Base-by-base conservation (phyloP, 768 basidiomycete species). In the Mrakia blollopis region DNA sequence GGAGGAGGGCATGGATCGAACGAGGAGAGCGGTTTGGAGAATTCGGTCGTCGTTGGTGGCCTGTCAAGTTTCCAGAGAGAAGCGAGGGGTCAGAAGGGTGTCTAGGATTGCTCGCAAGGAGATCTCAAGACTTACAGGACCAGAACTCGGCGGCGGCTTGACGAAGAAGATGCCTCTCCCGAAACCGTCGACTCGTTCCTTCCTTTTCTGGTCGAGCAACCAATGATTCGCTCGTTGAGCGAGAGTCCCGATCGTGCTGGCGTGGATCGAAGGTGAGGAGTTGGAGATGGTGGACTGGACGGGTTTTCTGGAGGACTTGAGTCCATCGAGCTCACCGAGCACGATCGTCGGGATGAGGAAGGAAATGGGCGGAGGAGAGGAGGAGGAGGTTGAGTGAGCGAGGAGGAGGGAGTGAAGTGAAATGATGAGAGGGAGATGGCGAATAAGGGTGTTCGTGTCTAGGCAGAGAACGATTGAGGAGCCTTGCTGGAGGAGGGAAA, bases 31-130 rank as follows among this genome's bases (percentile, higher is more conserved):
- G 35, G 65, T 68, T 10, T 39, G 37, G 6, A 68, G 65, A 4
- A 68, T 68, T n/a, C 65, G 65, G 25, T 68, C 65, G 37, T 68
- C 65, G 39, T 68, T 68, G 35, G 65, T 39, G 25, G 28, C 28
- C 57, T 57, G n/a, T 7, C 2, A 28, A 11, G 5, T 9, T 1
- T 0, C 5, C 7, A 57, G 2, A 28, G 11, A 57, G 23, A 3
- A 57, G 54, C 47, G 11, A 4, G 47, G 18, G 13, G 47, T 50
- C 47, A 50, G 47, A 2, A 14, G 16, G 14, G 8, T 47, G 9
- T 47, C 39, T 41, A 5, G 6, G 39, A 47, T 2, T 10, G 44
- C 44, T 9, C 5, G n/a, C 3, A 54, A 54, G 23, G 54, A n/a
- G n/a, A 41, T 41, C 44, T 44, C 44, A 14, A 44, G 44, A 44